Evolutionary conservation across 1,284 basidiomycete genomes (phyloP).

Genomic region (Boletellus deceptivus): DNA sequence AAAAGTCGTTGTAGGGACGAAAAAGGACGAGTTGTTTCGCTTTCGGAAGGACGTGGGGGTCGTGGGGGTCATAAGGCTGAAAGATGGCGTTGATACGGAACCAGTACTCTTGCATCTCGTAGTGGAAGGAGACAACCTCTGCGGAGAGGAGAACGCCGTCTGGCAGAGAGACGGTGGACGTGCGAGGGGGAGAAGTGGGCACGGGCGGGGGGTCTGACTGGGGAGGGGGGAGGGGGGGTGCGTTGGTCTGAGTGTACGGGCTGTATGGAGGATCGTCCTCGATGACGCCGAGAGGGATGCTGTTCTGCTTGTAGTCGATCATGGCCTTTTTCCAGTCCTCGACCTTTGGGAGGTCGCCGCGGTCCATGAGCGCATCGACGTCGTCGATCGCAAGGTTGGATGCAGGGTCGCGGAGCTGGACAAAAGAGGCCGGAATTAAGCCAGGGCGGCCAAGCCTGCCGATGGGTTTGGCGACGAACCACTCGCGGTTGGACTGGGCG

Average conservation of each 20-base stretch:
- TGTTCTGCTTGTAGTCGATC: conserved; percentile 93
- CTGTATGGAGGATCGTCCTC: conserved; percentile 57
- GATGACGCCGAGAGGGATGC: conserved; percentile 90
- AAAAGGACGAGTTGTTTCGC: conserved; percentile 88
- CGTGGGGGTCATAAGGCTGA: conserved; percentile 70
- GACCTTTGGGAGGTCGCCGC: conserved; percentile 86
- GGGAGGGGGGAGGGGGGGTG: conserved; percentile 20
- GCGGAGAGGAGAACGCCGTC: conserved; percentile 85
- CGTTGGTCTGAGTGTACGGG: conserved; percentile 37
- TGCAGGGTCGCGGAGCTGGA: conserved; percentile 90
- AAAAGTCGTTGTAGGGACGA: conserved; percentile 97
- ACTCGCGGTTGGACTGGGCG: conserved; percentile 87
- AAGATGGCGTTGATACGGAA: conserved; percentile 91
- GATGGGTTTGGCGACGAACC: conserved; percentile 94
- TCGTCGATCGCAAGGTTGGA: conserved; percentile 76
- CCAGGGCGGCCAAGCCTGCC: conserved; percentile 92
- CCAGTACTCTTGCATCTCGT: conserved; percentile 96
- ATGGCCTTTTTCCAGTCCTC: conserved; percentile 99
- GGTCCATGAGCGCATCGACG: conserved; percentile 77
- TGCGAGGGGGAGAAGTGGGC: conserved; percentile 13
- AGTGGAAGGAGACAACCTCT: conserved; percentile 95
- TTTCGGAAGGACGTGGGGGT: conserved; percentile 52
- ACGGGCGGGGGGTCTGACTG: conserved; percentile 10
- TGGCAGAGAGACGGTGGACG: conserved; percentile 53
- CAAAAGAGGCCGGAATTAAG: conserved; percentile 94